Evolutionary conservation across 768 basidiomycete genomes (phyloP), one percentile per base, ranked within the genome.

Genomic region (Kwoniella heveanensis): DNA sequence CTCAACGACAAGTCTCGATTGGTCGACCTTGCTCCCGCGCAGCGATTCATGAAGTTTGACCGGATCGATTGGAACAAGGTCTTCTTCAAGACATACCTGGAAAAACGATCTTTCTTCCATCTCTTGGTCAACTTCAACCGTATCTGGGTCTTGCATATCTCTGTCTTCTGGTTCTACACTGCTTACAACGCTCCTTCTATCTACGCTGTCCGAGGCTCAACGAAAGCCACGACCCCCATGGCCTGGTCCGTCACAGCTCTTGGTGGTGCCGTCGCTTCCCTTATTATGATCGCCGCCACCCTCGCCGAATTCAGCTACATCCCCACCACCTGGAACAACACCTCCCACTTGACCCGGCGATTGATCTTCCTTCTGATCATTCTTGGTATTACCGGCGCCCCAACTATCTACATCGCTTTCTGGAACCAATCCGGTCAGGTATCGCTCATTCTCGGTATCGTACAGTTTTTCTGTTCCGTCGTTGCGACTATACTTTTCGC

Each of bases 101-200:
- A 99, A 81, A 92, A 93, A 76, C 92, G 96, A 29, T 94, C 94
- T 0, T 92, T 95, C 80, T 90, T 92, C 44, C 96, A 99, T 80
- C 85, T 98, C 1, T 85, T 98, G 62, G 94, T 99, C 85, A 97
- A 99, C 84, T 99, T 99, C 84, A 98, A 98, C 83, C 91, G 95
- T 51, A 91, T 99, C 71, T 99, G 96, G 94, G 92, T 98, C 80
- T 89, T 95, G 67, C 96, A 98, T 82, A 83, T 99, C 62, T 86
- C 94, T 30, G 81, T 97, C 77, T 98, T 89, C 84, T 98, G 89
- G 86, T 97, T 88, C 82, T 98, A 96, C 83, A 98, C 94, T 60
- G 84, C 95, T 39, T 96, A 85, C 83, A 97, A 97, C 81, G 89
- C 93, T 17, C 91, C 92, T 0, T 86, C 85, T 36, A 83, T 98